phyloP scores from a whole-genome alignment of 495 filamentous ascomycete genomes.

The Xylaria cubensis region DNA sequence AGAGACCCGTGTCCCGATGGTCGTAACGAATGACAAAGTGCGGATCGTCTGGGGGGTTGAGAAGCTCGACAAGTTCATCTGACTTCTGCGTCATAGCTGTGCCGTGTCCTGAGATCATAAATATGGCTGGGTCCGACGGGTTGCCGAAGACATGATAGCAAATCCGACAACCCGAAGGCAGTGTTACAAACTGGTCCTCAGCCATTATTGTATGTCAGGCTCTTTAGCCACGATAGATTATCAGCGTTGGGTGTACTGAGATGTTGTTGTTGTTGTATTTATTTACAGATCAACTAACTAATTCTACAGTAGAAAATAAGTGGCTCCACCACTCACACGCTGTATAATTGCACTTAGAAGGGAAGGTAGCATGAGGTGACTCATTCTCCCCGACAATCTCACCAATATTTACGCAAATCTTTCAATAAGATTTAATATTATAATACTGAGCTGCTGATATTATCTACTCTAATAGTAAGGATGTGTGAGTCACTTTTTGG shows the following conservation, averaged over 20 bases:
- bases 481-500: background rate
- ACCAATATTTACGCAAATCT: too few relatives aligned
- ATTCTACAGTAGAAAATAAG: too few relatives aligned
- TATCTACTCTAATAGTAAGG: too few relatives aligned
- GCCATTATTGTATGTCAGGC: conserved; percentile 15
- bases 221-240: background rate
- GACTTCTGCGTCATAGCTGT: conserved; percentile 9
- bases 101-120: conserved; percentile 11
- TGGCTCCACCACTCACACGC: background rate
- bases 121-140: conserved; percentile 9
- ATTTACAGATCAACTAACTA: too few relatives aligned
- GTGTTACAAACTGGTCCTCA: conserved; percentile 13
- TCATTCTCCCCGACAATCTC: too few relatives aligned
- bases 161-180: conserved; percentile 25
- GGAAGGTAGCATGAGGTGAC: background rate
- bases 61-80: background rate
- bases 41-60: background rate
- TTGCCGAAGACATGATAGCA: conserved; percentile 19
- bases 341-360: conserved; percentile 1
- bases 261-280: background rate
- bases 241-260: background rate
- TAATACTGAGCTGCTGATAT: too few relatives aligned
- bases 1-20: conserved; percentile 5
- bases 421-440: background rate
- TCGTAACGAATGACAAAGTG: conserved; percentile 8